Evolutionary conservation across 352 stramenopile genomes (phyloP).

Genomic region (Globisporangium alternatum): DNA sequence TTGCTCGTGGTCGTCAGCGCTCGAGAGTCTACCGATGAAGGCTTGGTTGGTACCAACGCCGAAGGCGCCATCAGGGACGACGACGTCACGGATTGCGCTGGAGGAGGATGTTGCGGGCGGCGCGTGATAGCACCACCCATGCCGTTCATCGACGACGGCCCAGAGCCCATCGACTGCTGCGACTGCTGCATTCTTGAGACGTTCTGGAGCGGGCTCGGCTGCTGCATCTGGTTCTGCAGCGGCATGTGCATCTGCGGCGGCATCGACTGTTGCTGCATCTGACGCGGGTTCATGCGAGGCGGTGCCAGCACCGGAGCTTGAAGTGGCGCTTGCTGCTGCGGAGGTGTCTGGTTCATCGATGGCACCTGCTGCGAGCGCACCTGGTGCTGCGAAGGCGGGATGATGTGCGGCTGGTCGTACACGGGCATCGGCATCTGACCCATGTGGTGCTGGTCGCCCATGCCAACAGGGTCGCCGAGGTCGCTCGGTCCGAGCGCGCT

Average conservation of each 20-base stretch:
- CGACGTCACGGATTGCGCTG: slow-evolving; percentile 23
- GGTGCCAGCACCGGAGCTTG: slow-evolving; percentile 19
- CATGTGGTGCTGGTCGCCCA: slow-evolving; percentile 48
- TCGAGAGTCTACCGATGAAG: slow-evolving; percentile 33
- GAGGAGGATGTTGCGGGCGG: slow-evolving; percentile 13
- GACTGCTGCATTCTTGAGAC: slow-evolving; percentile 15
- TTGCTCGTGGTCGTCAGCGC: slow-evolving; percentile 44
- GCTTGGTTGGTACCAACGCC: slow-evolving; percentile 42
- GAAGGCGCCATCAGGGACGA: slow-evolving; percentile 22
- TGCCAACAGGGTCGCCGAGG: slow-evolving; percentile 37
- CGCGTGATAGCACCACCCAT: slow-evolving; percentile 4
- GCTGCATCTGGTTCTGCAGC: slow-evolving; percentile 17
- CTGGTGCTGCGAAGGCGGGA: slow-evolving; percentile 38
- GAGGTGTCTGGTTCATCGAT: slow-evolving; percentile 27
- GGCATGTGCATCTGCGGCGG: slow-evolving; percentile 21
- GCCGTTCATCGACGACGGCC: slow-evolving; percentile 10
- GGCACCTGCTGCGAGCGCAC: slow-evolving; percentile 26
- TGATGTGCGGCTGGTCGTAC: slow-evolving; percentile 62
- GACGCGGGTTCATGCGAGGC: slow-evolving; percentile 17
- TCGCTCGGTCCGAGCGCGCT: slow-evolving; percentile 50
- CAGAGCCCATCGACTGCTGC: slow-evolving; percentile 14
- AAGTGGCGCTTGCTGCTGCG: slow-evolving; percentile 28
- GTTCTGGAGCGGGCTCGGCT: slow-evolving; percentile 15
- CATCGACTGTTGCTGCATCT: slow-evolving; percentile 21
- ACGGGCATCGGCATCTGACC: slow-evolving; percentile 49